Conservation (phyloP, 768 basidiomycete genomes). For the Rubroboletus pulcherrimus region DNA sequence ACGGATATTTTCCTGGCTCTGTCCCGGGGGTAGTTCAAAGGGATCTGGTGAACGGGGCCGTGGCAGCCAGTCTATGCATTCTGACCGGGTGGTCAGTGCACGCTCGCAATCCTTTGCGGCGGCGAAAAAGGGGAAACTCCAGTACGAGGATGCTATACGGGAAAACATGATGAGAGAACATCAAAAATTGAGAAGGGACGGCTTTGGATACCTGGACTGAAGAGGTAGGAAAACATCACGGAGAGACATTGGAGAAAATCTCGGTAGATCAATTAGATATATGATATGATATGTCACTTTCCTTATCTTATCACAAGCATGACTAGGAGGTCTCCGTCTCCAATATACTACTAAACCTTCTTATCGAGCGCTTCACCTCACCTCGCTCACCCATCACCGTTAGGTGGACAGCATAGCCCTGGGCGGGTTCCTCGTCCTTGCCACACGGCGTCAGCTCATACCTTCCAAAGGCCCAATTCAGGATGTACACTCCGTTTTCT, state of each 20-base stretch:
- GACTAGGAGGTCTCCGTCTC: slow-evolving; percentile 33
- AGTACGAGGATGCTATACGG: slow-evolving; percentile 53
- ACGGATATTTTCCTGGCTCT: slow-evolving; percentile 8
- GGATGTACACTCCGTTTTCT: slow-evolving; percentile 42
- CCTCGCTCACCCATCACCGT: slow-evolving; percentile 94
- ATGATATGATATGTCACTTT: slow-evolving; percentile 10
- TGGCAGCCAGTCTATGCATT: slow-evolving; percentile 28
- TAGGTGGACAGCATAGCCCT: slow-evolving; percentile 46
- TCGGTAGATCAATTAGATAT: slow-evolving; percentile 3
- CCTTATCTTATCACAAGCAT: slow-evolving; percentile 13
- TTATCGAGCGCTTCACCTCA: slow-evolving; percentile 60
- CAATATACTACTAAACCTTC: slow-evolving; percentile 48
- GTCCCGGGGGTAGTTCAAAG: slow-evolving; percentile 1
- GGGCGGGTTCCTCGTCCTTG: slow-evolving; percentile 16
- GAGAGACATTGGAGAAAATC: slow-evolving; percentile 11
- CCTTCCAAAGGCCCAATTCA: slow-evolving; percentile 95
- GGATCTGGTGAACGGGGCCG: slow-evolving; percentile 15
- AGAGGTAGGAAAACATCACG: slow-evolving; percentile 32
- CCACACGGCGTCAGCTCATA: slow-evolving; percentile 56
- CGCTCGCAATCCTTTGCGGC: slow-evolving; percentile 42
- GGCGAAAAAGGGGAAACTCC: slow-evolving; percentile 61
- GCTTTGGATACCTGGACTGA: slow-evolving; percentile 26
- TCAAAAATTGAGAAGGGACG: too few relatives aligned
- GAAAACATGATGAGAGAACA: slow-evolving; percentile 1
- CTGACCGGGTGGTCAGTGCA: slow-evolving; percentile 25